These are phyloP conservation scores for Racocetra persica DNA, from an alignment of 371 early-diverging fungal species.

Conservation along the genomic window DNA sequence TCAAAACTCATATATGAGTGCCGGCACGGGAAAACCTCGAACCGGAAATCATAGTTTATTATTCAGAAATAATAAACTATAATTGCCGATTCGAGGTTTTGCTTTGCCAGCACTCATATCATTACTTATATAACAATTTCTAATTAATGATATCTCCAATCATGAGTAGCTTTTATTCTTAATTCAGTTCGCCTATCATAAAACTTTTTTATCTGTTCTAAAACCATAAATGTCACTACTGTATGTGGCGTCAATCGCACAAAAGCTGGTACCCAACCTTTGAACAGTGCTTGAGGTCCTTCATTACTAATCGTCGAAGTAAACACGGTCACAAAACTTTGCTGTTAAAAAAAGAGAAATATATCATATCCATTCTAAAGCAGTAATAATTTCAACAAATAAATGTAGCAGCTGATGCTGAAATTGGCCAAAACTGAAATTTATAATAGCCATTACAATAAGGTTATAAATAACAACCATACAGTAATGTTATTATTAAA, in stretches of 20 bases:
- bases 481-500: not conserved
- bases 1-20: too few species aligned
- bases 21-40: too few species aligned
- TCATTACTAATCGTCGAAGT: constrained; percentile 69
- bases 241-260: constrained; percentile 88
- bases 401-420: not conserved
- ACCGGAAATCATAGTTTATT: too few species aligned
- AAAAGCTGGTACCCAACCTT: constrained; percentile 89
- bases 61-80: too few species aligned
- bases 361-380: not conserved
- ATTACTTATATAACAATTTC: too few species aligned
- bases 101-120: too few species aligned
- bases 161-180: constrained; percentile 25
- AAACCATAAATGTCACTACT: constrained; percentile 83
- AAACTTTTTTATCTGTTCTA: constrained; percentile 70
- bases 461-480: too few species aligned
- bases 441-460: too few species aligned
- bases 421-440: too few species aligned
- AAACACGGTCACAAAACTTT: constrained; percentile 57
- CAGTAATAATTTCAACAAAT: not conserved
- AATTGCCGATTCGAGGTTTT: too few species aligned
- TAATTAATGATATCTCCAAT: too few species aligned
- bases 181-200: constrained; percentile 43
- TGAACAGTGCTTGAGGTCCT: constrained; percentile 82
- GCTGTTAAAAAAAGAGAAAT: not conserved